Evolutionary conservation across 2,329 filamentous ascomycete genomes (phyloP), one percentile per base, ranked within the genome.

Genomic region (Massarina eburnea): DNA sequence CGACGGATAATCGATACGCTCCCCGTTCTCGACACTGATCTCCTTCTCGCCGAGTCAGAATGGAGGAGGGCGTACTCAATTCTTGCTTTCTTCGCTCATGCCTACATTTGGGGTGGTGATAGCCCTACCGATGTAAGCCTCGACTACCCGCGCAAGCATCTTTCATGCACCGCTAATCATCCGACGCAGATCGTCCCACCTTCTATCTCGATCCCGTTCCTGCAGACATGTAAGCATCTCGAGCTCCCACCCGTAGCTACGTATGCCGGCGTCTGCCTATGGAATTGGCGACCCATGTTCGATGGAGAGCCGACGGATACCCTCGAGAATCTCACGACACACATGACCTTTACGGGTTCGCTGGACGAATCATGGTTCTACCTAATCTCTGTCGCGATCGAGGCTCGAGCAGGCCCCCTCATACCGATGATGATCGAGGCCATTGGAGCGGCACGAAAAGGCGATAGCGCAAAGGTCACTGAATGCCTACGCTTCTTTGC

Each of bases 341-440:
- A 97, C 49, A 83, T 85, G 61, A 96, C 94, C 14, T 95, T 96
- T 65, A 97, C 94, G 14, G 94, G 94, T 40, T 91, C 91, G 7
- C 77, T 95, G 44, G 94, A 99, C 66, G 94, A 99, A 73, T 96
- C 94, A 52, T 99, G 94, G 94, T 99, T 99, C 68, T 99, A 97
- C 68, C 79, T 99, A 10, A 84, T 97, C 41, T 96, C 91, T 0
- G 89, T 96, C 3, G 94, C 92, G 51, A 96, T 99, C 54, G 94
- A 99, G 73, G 91, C 91, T 43, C 86, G 90, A 45, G 92, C 90
- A 20, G 94, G 86, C 0, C 88, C 91, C 3, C 88, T 91, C 46
- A 85, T 99, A 42, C 85, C 91, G 0, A 75, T 96, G 47, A 96
- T 96, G 89, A 77, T 99, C 33, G 80, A 84, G 32, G 94, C 94